Evolutionary conservation across 306 rosid species (phyloP), one percentile per base, ranked within the genome.

Genomic region (Astragalus membranaceus): DNA sequence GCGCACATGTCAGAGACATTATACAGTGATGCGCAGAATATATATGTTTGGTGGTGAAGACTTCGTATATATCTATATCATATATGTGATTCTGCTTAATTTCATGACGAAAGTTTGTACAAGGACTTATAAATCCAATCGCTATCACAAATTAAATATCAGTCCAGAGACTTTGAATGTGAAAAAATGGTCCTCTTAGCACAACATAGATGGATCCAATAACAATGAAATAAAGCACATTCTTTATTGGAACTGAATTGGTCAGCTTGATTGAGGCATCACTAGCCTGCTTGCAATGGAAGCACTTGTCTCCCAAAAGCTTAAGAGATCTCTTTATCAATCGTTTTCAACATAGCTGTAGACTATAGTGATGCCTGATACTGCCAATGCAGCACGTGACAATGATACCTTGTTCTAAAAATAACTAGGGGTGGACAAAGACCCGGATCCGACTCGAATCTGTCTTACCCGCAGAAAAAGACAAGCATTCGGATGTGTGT

Each of bases 251-350:
- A 51, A 35, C 41, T 64, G 55, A 9, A 39, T 39, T 7, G 5
- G 2, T 26, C 9, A 12, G 50, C 4, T 37, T 39, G 64, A 30
- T 39, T 37, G 53, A 68, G 13, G 7, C 11, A 15, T 14, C 32
- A 47, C 10, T 47, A 9, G 58, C 39, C 3, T 48, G 46, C 72
- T 33, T 33, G 30, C 49, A 75, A 39, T 32, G 37, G 60, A 75
- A 66, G 60, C 67, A 44, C 73, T 75, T 75, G 79, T 59, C 74
- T 56, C 68, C 74, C 79, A 66, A 75, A 53, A 75, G 44, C 44
- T 39, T 39, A 8, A 46, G 73, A 46, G 60, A 46, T 56, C 49
- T 75, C 73, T 52, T 41, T 44, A 23, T 54, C 79, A 75, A 56
- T 75, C 79, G 13, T 53, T 75, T 75, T 75, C 74, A 53, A 9